Evolutionary conservation across 148 eudicot genomes (phyloP), one percentile per base, ranked within the genome.

Genomic region (Rhododendron kiyosumense): DNA sequence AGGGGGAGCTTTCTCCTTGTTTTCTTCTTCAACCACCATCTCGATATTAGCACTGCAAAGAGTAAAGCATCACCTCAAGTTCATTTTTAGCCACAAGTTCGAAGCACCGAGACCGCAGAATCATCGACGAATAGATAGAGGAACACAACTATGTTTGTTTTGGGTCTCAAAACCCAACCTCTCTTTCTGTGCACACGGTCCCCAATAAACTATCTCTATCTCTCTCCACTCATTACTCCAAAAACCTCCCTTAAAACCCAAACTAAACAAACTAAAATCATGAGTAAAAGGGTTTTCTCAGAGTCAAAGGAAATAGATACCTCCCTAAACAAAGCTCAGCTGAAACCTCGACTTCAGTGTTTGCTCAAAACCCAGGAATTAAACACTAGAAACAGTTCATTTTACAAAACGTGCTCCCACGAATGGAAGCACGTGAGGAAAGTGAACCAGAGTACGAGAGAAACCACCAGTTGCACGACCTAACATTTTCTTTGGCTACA

Each of bases 21-120:
- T 84, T 81, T 88, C 96, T 86, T 88, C 89, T 82, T 89, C 93
- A 69, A 92, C 93, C 17, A 96, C 96, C 41, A 92, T 93, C 85
- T 91, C 87, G 52, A 96, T 93, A 61, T 88, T 87, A 54, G 88
- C 87, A 86, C 97, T 95, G 90, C 84, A 88, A 90, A 24, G 69
- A 38, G 24, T 84, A 43, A 73, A 77, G 36, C 61, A 84, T 84
- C 49, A 57, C 63, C 74, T 73, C 9, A 32, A 77, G 26, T 71
- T 28, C 17, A 14, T 45, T 26, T 83, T 24, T 71, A 18, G 26
- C 28, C 84, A 36, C 30, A 61, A 32, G 20, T 54, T 8, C 7
- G 17, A 46, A 80, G 82, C 41, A 49, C 61, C 0, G 17, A 51
- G 10, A 26, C 82, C 12, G 17, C 32, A 80, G 22, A 48, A 79